These are phyloP conservation scores for Cardamine resedifolia DNA, from an alignment of 345 rosid species.

Conservation along the genomic window DNA sequence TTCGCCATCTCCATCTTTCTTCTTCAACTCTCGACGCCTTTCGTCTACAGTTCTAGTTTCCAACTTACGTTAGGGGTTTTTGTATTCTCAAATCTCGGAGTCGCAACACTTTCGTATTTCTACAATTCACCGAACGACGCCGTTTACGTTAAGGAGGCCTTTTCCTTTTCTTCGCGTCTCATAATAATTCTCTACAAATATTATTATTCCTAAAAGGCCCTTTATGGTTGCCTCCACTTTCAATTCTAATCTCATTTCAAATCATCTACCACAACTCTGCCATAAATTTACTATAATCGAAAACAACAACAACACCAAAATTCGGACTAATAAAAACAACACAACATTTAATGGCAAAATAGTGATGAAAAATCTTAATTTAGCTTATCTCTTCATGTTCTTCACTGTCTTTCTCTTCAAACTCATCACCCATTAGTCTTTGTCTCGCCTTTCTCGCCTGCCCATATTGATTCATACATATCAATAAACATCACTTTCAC, in stretches of 20 bases:
- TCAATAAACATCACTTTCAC: background rate
- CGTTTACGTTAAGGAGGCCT: background rate
- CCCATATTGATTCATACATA: background rate
- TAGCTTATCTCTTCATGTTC: constrained; percentile 24
- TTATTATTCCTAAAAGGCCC: background rate
- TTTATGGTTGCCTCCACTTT: background rate
- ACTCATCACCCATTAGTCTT: constrained; percentile 31
- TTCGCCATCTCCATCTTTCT: constrained; percentile 48
- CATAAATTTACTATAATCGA: background rate
- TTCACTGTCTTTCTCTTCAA: constrained; percentile 29
- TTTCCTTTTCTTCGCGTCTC: background rate
- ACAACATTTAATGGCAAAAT: constrained; percentile 10
- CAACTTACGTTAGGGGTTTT: constrained; percentile 10
- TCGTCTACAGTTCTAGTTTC: background rate
- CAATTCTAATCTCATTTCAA: background rate
- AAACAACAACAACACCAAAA: constrained; percentile 13
- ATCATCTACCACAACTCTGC: background rate
- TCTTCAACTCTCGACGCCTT: background rate
- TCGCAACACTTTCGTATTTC: background rate
- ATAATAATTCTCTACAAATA: too few species aligned
- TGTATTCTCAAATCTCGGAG: background rate
- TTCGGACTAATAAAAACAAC: background rate
- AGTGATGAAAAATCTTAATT: background rate
- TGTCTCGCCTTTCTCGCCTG: constrained; percentile 35
- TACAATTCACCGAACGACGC: background rate